phyloP scores from a whole-genome alignment of 768 basidiomycete genomes.

The Xerocomellus dryophilus region DNA sequence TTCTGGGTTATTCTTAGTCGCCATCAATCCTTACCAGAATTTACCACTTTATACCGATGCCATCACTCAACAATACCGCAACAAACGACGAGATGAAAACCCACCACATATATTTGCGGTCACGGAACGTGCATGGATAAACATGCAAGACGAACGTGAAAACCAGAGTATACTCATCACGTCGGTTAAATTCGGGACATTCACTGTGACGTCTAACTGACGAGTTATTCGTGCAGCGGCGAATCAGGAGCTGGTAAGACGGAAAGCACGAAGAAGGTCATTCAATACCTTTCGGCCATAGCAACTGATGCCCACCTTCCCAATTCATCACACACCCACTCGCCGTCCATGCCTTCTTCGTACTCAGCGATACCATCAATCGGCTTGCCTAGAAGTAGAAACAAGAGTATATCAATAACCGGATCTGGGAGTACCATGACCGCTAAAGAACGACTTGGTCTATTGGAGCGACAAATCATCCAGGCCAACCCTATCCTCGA shows the following conservation, averaged over 20 bases:
- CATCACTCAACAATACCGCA: constrained; percentile 87
- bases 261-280: constrained; percentile 98
- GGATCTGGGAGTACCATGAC: constrained; percentile 46
- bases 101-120: constrained; percentile 97
- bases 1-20: constrained; percentile 95
- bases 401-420: constrained; percentile 48
- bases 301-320: constrained; percentile 73
- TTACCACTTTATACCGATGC: constrained; percentile 88
- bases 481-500: constrained; percentile 98
- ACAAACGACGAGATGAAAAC: constrained; percentile 84
- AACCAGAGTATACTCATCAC: constrained; percentile 98
- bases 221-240: constrained; percentile 51
- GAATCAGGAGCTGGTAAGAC: constrained; percentile 99
- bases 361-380: constrained; percentile 57
- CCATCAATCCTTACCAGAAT: constrained; percentile 94
- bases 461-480: constrained; percentile 92
- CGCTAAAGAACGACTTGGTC: constrained; percentile 74
- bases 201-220: constrained; percentile 9
- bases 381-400: constrained; percentile 68
- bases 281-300: constrained; percentile 97
- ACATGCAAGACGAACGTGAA: constrained; percentile 96
- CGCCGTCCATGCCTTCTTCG: constrained; percentile 56
- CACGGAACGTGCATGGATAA: constrained; percentile 96
- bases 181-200: constrained; percentile 46
- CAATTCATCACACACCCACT: constrained; percentile 60